A percentile compares a stretch with the other conserved stretches of the same genome.
phyloP scores from a whole-genome alignment of 495 filamentous ascomycete genomes.

The Gamarada debralockiae region DNA sequence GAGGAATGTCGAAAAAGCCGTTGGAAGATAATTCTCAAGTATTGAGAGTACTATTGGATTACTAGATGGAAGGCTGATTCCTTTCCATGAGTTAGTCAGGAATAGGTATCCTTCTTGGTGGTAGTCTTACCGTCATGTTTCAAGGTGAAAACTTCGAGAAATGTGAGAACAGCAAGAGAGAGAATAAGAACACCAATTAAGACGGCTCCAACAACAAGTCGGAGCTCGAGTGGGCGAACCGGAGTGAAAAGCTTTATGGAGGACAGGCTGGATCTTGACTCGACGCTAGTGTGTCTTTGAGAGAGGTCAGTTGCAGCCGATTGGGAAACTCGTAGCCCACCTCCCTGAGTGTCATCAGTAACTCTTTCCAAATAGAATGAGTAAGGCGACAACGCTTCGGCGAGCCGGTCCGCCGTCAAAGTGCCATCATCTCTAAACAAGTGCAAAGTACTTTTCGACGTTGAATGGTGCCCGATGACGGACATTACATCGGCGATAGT shows the following conservation, averaged over 20 bases:
- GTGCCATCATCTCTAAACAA: not conserved
- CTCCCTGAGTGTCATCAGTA: no score
- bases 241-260: not conserved
- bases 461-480: conserved; percentile 18
- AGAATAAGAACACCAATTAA: not conserved
- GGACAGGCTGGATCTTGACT: not conserved
- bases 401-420: not conserved
- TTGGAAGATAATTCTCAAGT: conserved; percentile 42
- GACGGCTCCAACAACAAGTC: not conserved
- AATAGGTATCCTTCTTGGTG: not conserved
- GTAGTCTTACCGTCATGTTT: not conserved
- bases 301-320: no score
- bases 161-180: not conserved
- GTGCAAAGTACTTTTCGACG: not conserved
- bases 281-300: not conserved
- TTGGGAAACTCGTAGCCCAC: not conserved
- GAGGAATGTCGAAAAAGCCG: conserved; percentile 35
- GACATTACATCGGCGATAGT: conserved; percentile 30
- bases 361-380: not conserved
- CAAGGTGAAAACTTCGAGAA: not conserved
- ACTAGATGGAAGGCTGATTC: conserved; percentile 33
- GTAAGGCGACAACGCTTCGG: not conserved
- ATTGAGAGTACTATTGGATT: conserved; percentile 34
- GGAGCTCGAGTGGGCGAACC: not conserved
- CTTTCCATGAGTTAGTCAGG: conserved; percentile 20